phyloP scores from a whole-genome alignment of 1,139 yeast species.

The Meyerozyma guilliermondii region DNA sequence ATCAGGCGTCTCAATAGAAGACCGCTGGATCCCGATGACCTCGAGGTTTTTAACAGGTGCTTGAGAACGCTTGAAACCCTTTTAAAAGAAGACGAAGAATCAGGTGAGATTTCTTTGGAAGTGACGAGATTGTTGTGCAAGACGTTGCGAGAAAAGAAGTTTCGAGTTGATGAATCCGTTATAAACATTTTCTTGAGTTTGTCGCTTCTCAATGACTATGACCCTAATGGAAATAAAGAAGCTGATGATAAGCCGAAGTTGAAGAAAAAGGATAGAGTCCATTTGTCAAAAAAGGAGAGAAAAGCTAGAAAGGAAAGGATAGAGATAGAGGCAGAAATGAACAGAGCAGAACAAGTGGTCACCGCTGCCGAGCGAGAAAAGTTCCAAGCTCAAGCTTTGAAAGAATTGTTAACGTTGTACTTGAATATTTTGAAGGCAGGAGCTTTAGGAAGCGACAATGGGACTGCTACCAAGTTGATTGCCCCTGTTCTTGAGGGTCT shows the following conservation, averaged over 20 bases:
- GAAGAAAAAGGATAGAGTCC: conserved; percentile 83
- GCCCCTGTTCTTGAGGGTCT: conserved; percentile 90
- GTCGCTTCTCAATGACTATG: conserved; percentile 74
- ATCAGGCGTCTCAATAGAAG: conserved; percentile 61
- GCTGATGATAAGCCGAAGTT: conserved; percentile 42
- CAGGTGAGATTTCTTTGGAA: conserved; percentile 79
- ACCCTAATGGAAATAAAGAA: conserved; percentile 52
- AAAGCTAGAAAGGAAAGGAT: conserved; percentile 84
- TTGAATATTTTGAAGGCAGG: conserved; percentile 66
- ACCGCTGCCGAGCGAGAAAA: conserved; percentile 83
- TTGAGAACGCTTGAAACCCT: conserved; percentile 61
- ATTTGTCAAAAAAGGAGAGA: conserved; percentile 80
- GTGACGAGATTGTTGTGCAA: conserved; percentile 62
- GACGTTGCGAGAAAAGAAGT: conserved; percentile 69
- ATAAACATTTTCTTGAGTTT: conserved; percentile 69
- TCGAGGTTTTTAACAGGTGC: conserved; percentile 52
- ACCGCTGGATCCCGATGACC: conserved; percentile 41
- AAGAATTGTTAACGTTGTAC: conserved; percentile 65
- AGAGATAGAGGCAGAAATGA: conserved; percentile 83
- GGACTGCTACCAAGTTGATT: conserved; percentile 46
- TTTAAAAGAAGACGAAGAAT: conserved; percentile 63
- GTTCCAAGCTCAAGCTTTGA: conserved; percentile 79
- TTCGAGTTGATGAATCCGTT: conserved; percentile 79
- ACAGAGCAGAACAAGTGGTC: conserved; percentile 80
- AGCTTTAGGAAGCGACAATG: conserved; percentile 15